These are phyloP conservation scores for Aquilaria yunnanensis DNA, from an alignment of 345 rosid species.

Conservation along the genomic window DNA sequence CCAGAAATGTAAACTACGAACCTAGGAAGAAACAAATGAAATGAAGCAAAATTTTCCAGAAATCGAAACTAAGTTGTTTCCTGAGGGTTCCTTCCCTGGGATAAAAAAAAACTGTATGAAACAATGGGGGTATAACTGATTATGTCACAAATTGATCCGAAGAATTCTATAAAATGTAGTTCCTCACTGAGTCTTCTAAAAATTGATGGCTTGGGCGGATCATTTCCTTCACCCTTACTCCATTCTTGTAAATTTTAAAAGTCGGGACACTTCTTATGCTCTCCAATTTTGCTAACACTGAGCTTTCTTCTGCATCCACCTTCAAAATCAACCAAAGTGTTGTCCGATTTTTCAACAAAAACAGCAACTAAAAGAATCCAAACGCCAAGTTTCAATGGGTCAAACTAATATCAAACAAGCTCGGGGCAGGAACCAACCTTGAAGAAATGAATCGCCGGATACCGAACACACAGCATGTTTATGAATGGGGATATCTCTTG, in stretches of 20 bases:
- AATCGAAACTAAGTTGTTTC: too few species aligned
- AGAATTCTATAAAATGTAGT: constrained; percentile 33
- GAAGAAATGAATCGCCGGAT: constrained; percentile 30
- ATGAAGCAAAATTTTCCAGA: too few species aligned
- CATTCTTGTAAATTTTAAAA: constrained; percentile 66
- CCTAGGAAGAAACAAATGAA: too few species aligned
- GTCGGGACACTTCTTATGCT: constrained; percentile 67
- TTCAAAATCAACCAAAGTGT: constrained; percentile 11
- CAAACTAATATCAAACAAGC: neutral
- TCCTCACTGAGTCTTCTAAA: constrained; percentile 61
- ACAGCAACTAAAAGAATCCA: too few species aligned
- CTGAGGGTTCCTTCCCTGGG: constrained; percentile 1
- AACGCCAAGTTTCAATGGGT: neutral
- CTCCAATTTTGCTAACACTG: constrained; percentile 55
- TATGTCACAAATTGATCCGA: constrained; percentile 22
- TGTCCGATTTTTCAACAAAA: too few species aligned
- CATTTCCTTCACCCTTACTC: constrained; percentile 69
- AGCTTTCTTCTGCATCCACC: constrained; percentile 68
- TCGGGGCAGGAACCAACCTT: constrained; percentile 18
- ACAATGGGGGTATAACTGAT: constrained; percentile 17
- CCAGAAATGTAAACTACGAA: constrained; percentile 9
- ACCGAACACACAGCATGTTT: constrained; percentile 30
- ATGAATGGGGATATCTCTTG: constrained; percentile 34
- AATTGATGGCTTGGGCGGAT: constrained; percentile 59
- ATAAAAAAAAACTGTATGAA: neutral